phyloP scores from a whole-genome alignment of 306 rosid genomes.

The Vigna hirtella region DNA sequence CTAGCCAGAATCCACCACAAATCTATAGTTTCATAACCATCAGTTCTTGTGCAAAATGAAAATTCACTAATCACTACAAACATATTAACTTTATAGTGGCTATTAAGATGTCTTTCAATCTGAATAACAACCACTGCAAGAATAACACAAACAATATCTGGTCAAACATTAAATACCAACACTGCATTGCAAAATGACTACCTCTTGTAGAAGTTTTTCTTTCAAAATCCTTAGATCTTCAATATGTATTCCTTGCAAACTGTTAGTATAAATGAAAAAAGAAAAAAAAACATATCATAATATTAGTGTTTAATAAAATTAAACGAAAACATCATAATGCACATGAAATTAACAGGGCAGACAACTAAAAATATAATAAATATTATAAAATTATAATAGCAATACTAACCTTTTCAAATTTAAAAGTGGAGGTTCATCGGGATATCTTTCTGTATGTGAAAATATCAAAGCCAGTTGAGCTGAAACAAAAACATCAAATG shows the following conservation, averaged over 20 bases:
- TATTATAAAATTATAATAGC: not conserved
- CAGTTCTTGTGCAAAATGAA: conserved; percentile 32
- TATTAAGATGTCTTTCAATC: conserved; percentile 23
- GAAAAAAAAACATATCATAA: conserved; percentile 32
- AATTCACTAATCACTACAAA: conserved; percentile 25
- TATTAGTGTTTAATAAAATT: conserved; percentile 31
- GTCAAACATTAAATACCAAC: conserved; percentile 38
- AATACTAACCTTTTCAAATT: conserved; percentile 75
- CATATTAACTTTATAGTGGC: conserved; percentile 19
- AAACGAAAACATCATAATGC: conserved; percentile 17
- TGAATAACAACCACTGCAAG: conserved; percentile 24
- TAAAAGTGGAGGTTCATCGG: conserved; percentile 98
- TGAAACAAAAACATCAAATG: conserved; percentile 57
- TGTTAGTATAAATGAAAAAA: conserved; percentile 44
- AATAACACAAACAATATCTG: conserved; percentile 36
- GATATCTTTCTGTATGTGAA: conserved; percentile 90
- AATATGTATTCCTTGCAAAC: conserved; percentile 72
- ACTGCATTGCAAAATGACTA: conserved; percentile 41
- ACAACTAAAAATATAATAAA: conserved; percentile 30
- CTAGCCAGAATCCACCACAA: conserved; percentile 30
- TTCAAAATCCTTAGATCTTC: conserved; percentile 82
- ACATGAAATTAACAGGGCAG: conserved; percentile 25
- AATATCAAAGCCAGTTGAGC: conserved; percentile 95
- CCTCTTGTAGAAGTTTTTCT: conserved; percentile 93
- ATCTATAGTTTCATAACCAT: conserved; percentile 46